Base-by-base conservation (phyloP, 2,329 filamentous ascomycete species). In the Fusarium piperis region DNA sequence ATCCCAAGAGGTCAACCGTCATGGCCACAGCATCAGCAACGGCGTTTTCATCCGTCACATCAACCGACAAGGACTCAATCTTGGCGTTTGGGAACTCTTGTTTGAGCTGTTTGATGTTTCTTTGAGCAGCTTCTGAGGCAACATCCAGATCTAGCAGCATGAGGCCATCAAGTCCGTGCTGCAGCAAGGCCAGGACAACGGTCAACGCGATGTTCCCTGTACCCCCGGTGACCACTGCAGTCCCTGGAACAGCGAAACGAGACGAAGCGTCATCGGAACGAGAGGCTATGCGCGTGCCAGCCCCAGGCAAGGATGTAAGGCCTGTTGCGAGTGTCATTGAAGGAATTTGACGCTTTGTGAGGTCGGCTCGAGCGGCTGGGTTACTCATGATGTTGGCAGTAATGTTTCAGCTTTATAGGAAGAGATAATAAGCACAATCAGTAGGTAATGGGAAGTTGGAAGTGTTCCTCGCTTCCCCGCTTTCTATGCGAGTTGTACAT, bases 341-440 rank as follows among this genome's bases (percentile, higher is more conserved):
- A 16, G 65, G 65, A n/a, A 67, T 65, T n/a, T 59, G 58, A 12
- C 65, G 55, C 59, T 68, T 67, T 56, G 58, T 63, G 1, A 68
- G 51, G 3, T 67, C 64, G 46, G 53, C 28, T 3, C 64, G 65
- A 4, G 59, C 38, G 6, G 41, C 16, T 32, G 46, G 44, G 20
- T 41, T 53, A 18, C 53, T 67, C 64, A 69, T 69, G 6, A 46
- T 46, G 15, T 23, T 2, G 8, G 9, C 3, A 12, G 15, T 12
- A n/a, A 11, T 46, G 15, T n/a, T n/a, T 46, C 6, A 4, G 6
- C 3, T 28, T n/a, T n/a, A 3, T 5, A 26, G 26, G n/a, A 30
- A 30, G 44, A 18, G 16, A 13, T 12, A n/a, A 8, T 30, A 48
- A 16, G 10, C 6, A 48, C 6, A 48, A 48, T n/a, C 2, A 8